Base-by-base conservation (phyloP, 108 stramenopile species). In the Cyclostephanos tholiformis region DNA sequence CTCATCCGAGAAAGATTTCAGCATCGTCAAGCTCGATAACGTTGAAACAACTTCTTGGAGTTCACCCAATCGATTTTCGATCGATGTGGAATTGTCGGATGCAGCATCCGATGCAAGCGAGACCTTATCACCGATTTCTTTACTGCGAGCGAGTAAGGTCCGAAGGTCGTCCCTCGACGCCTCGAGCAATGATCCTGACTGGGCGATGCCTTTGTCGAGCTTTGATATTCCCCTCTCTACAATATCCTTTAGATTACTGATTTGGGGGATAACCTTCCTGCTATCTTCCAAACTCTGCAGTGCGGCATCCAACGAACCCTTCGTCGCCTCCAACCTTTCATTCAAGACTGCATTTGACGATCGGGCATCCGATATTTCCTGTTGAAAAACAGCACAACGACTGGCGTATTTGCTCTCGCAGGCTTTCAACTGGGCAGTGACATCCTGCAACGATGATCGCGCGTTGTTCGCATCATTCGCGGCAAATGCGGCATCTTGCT, bases 401-500 rank as follows among this genome's bases (percentile, higher is more conserved):
- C n/a, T 26, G 6, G 59, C 61, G 43, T 65, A 65, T 23, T 59
- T 63, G 48, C 62, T 52, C 38, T 80, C 72, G 39, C 67, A 74
- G 12, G 49, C 38, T 39, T 80, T 68, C 51, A 80, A 58, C 39
- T 63, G 72, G 10, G 63, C 60, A 12, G 49, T 63, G 9, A 49
- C 23, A 11, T 69, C 62, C 16, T 30, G 39, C 35, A 70, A 48
- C 41, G 30, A 17, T n/a, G 17, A 8, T 1, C 20, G 32, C 17
- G 69, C 55, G 32, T 44, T 16, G 29, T n/a, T 39, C 8, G 50
- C 46, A 23, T n/a, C 32, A 36, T 65, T 29, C 13, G 58, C 50
- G 6, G 73, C 52, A 43, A 52, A 38, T 41, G 62, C 50, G 4
- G 48, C 2, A 11, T 78, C 77, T 0, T 66, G 57, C 43, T 39